Base-by-base conservation (phyloP, 1,139 yeast species). In the Protomyces arabidopsidicola region DNA sequence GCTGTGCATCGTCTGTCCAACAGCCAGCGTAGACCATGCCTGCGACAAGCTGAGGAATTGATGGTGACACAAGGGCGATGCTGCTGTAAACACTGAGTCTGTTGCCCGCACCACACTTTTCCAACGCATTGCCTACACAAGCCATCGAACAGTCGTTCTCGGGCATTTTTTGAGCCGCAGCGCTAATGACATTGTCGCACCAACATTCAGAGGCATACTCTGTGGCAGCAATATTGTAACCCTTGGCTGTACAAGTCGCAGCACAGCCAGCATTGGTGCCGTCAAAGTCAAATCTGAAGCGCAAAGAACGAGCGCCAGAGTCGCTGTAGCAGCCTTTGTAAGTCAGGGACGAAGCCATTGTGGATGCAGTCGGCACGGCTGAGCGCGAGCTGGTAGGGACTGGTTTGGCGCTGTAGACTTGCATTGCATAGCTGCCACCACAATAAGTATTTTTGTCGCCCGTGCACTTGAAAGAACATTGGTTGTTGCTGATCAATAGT, bases 191-290 rank as follows among this genome's bases (percentile, higher is more conserved):
- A 48, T 60, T 56, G 45, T 56, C 65, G 51, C 63, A 55, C 65
- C 64, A 64, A 27, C 66, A 64, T 45, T 64, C 65, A 4, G 50
- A 45, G 24, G 63, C 64, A 35, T 64, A 60, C 55, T 64, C 63
- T 12, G 56, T 53, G 3, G 61, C 66, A 31, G 66, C 66, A 24
- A 50, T 55, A 12, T 16, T 48, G 59, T 61, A 61, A 18, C 65
- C 66, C 16, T 35, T 53, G 9, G 62, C 35, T 16, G 56, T 52
- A 35, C 60, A 51, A 18, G 52, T 53, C 10, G 53, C 45, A 6
- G 48, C 27, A 35, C 64, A 60, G 36, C 63, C 60, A 20, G 51
- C 60, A 20, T 54, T 38, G 14, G 60, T 60, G 34, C 42, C 45
- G 45, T 50, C 45, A 35, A 54, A 48, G 16, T 59, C 20, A 10